These are phyloP conservation scores for Fomitopsis betulina DNA, from an alignment of 1,284 basidiomycete species.

Conservation along the genomic window DNA sequence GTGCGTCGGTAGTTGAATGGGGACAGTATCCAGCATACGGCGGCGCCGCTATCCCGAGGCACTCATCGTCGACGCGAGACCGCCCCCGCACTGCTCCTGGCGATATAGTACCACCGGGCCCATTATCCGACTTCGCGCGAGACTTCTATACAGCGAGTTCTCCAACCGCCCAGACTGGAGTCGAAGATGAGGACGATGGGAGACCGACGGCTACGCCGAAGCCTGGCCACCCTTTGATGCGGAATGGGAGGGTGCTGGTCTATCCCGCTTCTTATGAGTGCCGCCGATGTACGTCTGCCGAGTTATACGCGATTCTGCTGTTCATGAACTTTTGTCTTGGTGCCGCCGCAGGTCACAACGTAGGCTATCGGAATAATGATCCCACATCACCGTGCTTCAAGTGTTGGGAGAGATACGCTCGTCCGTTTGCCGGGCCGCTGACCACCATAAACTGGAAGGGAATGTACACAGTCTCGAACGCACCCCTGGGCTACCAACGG, in stretches of 20 bases:
- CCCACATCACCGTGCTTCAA: conserved; percentile 60
- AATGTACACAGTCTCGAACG: conserved; percentile 13
- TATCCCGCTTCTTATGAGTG: conserved; percentile 63
- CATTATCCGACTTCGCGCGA: conserved; percentile 46
- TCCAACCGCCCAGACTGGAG: conserved; percentile 9
- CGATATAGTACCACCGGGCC: conserved; percentile 6
- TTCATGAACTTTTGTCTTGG: neutral
- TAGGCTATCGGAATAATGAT: conserved; percentile 66
- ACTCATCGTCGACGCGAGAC: conserved; percentile 10
- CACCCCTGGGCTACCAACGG: conserved; percentile 33
- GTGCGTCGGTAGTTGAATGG: neutral
- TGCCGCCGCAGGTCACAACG: conserved; percentile 54
- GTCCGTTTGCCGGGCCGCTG: conserved; percentile 54
- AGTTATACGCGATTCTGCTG: neutral
- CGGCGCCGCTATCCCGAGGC: conserved; percentile 17
- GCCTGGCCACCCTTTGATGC: conserved; percentile 61
- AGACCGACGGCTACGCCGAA: conserved; percentile 57
- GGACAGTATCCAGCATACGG: conserved; percentile 1
- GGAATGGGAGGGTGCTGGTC: conserved; percentile 54
- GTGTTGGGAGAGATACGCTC: conserved; percentile 67
- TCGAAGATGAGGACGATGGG: conserved; percentile 37
- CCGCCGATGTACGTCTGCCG: conserved; percentile 36
- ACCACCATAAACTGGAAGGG: conserved; percentile 45
- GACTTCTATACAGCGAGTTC: conserved; percentile 50
- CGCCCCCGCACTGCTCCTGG: conserved; percentile 10